Conservation (phyloP, 352 stramenopile genomes). For the Globisporangium acanthophoron region DNA sequence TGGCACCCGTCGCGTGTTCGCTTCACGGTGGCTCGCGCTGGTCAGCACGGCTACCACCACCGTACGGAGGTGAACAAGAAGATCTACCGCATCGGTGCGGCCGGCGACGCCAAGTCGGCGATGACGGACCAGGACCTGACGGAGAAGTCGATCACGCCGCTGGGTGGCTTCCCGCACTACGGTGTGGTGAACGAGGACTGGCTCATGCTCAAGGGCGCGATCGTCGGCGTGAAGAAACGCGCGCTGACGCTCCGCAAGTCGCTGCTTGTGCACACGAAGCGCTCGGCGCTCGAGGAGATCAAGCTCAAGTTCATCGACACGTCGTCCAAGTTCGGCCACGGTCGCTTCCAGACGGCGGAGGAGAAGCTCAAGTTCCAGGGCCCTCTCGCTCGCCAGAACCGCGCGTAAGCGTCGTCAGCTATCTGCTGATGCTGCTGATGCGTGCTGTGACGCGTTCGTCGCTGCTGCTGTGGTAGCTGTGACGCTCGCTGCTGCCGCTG, state of each 20-base stretch:
- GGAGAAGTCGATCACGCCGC: constrained; percentile 99
- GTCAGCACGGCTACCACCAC: constrained; percentile 99
- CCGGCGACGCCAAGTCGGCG: constrained; percentile 91
- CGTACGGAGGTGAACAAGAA: constrained; percentile 99
- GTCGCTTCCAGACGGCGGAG: constrained; percentile 99
- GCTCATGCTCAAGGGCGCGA: constrained; percentile 99
- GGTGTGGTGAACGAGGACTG: constrained; percentile 99
- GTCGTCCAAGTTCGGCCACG: constrained; percentile 99
- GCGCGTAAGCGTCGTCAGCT: constrained; percentile 49
- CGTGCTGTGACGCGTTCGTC: constrained; percentile 11
- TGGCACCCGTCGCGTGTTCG: constrained; percentile 99
- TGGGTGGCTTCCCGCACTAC: constrained; percentile 99
- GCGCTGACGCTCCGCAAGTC: constrained; percentile 98
- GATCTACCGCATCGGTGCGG: constrained; percentile 98
- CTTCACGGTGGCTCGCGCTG: constrained; percentile 97
- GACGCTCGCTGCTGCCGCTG: too few species aligned
- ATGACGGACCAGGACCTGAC: constrained; percentile 99
- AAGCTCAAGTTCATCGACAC: constrained; percentile 96
- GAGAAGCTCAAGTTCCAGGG: constrained; percentile 99
- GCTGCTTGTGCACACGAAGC: constrained; percentile 96
- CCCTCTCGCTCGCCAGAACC: constrained; percentile 91
- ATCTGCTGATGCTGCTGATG: constrained; percentile 4
- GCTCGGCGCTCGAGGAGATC: constrained; percentile 96
- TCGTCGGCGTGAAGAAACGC: constrained; percentile 99
- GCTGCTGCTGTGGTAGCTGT: constrained; percentile 1